Conservation (phyloP, 495 filamentous ascomycete species). For the Penicillium canescens region DNA sequence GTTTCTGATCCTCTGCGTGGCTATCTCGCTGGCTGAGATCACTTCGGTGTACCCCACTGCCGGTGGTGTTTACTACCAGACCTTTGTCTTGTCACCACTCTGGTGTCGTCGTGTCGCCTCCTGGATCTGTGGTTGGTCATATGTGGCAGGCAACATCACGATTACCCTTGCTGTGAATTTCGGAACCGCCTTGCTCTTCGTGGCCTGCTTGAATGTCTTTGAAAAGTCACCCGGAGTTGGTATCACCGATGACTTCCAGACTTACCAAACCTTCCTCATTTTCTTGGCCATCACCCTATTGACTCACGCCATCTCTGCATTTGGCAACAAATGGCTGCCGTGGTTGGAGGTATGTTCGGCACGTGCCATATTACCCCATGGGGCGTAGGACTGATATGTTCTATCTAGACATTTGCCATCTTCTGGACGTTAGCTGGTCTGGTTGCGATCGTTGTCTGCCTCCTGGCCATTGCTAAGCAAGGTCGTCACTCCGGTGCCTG, state of each 20-base stretch:
- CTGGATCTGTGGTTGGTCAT: conserved; percentile 71
- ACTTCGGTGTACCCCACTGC: conserved; percentile 67
- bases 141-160: conserved; percentile 64
- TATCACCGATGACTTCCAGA: conserved; percentile 23
- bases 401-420: conserved; percentile 60
- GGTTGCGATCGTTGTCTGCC: conserved; percentile 54
- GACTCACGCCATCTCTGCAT: conserved; percentile 27
- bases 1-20: conserved; percentile 63
- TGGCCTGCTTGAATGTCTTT: conserved; percentile 27
- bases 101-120: conserved; percentile 58
- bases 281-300: conserved; percentile 60
- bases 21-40: conserved; percentile 68
- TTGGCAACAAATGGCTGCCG: conserved; percentile 29
- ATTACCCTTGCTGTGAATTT: conserved; percentile 42
- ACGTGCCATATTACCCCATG: conserved; percentile 30
- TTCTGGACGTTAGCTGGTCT: conserved; percentile 59
- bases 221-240: conserved; percentile 41
- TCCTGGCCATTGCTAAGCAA: conserved; percentile 52
- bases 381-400: conserved; percentile 36
- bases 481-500: conserved; percentile 45
- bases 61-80: conserved; percentile 70
- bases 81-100: conserved; percentile 52
- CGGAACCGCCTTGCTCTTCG: conserved; percentile 22
- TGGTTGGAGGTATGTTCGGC: conserved; percentile 46
- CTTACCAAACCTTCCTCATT: conserved; percentile 52